Evolutionary conservation across 495 filamentous ascomycete genomes (phyloP), one percentile per base, ranked within the genome.

Genomic region (Beverwykella pulmonaria): DNA sequence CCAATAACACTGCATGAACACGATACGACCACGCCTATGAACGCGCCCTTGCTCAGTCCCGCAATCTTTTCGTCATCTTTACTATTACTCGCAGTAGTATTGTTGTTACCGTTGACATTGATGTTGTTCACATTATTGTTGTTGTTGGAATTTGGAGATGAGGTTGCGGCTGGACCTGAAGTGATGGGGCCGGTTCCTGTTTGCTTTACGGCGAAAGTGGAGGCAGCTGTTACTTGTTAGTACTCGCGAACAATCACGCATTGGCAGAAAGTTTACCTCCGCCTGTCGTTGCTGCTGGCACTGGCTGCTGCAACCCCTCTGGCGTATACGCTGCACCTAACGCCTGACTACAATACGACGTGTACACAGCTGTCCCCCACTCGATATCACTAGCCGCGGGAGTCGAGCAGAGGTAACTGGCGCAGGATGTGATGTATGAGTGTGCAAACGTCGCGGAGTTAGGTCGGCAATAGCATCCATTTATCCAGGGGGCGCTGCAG

Each of bases 11-110:
- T 30, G 36, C 60, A 63, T 1, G 34, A 12, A 5, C n/a, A 49
- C 5, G 60, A 54, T 6, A 63, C 30, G 17, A 63, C 60, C 20
- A 63, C 30, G 12, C 60, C 60, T 14, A 56, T 56, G 36, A 63
- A 55, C 14, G 60, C 49, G 12, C 30, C 60, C 17, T 27, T 63
- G 50, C 60, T 63, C 19, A 63, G 34, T 2, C 60, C 60, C 2
- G 29, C 26, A 15, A 61, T 52, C 44, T 61, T 61, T 8, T 49
- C 46, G 29, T 61, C 46, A 14, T 27, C 46, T 5, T 25, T 26
- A 14, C 23, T 25, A 5, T 8, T 36, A 29, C 8, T 39, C n/a
- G n/a, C n/a, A 4, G 2, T 47, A 5, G 10, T 46, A 7, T 46
- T 20, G 10, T 39, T 5, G 53, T 34, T 44, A 34, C 12, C 12